A percentile compares a stretch with the other conserved stretches of the same genome.
Conservation (phyloP, 805 yeast genomes). For the Candida manassasensis region DNA sequence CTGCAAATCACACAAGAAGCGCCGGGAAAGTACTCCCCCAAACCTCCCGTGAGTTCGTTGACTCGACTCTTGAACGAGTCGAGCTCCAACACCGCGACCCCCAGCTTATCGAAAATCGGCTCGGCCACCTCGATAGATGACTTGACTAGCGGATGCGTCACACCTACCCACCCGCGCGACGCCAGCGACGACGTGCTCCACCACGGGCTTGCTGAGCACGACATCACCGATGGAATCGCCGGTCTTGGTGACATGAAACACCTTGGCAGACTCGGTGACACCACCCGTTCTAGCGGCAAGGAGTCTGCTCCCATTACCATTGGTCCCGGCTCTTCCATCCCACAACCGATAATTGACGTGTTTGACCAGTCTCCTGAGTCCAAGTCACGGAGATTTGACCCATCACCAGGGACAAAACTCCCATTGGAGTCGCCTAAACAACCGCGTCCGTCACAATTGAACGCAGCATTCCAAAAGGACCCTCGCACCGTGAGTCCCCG, state of each 20-base stretch:
- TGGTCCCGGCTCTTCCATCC: neutral
- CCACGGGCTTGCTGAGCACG: conserved; percentile 4
- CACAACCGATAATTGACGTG: neutral
- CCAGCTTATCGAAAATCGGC: conserved; percentile 6
- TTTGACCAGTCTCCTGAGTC: conserved; percentile 1
- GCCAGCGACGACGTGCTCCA: neutral
- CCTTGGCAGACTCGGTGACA: too few species aligned
- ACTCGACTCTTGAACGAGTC: conserved; percentile 36
- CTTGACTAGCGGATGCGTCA: neutral
- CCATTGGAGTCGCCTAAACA: conserved; percentile 1
- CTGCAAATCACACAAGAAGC: conserved; percentile 1
- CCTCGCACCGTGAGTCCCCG: conserved; percentile 29
- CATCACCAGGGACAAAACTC: conserved; percentile 5
- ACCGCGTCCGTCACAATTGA: neutral
- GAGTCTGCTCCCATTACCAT: neutral
- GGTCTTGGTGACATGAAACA: neutral
- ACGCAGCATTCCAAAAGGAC: conserved; percentile 3
- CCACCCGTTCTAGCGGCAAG: too few species aligned
- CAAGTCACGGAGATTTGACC: conserved; percentile 7
- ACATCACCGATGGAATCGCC: conserved; percentile 4
- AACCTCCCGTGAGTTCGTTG: conserved; percentile 29
- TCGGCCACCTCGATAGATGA: conserved; percentile 10
- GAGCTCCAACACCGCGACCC: conserved; percentile 14
- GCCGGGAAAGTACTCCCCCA: conserved; percentile 7
- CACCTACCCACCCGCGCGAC: neutral